Conservation (phyloP, 208 protist species). For the Leishmania amazonensis region DNA sequence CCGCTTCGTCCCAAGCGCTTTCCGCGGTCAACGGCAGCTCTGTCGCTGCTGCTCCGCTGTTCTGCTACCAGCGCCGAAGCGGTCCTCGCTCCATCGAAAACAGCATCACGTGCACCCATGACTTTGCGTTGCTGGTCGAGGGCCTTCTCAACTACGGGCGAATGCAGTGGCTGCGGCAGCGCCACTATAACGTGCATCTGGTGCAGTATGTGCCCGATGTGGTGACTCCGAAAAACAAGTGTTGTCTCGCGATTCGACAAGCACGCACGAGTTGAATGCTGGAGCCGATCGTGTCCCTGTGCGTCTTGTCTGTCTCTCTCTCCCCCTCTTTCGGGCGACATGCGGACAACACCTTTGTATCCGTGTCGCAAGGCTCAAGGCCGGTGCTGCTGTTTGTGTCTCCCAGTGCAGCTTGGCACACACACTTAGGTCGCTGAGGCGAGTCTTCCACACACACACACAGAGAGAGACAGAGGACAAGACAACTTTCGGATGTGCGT, state of each 20-base stretch:
- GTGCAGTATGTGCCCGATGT: conserved; percentile 71
- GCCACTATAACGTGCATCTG: conserved; percentile 49
- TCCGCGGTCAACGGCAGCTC: not conserved
- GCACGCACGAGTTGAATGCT: not conserved
- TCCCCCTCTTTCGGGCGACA: not conserved
- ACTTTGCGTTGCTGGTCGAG: conserved; percentile 54
- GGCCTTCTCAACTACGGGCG: conserved; percentile 69
- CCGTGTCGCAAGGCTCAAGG: not conserved
- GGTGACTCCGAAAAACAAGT: conserved; percentile 85
- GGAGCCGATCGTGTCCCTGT: not conserved
- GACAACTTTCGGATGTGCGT: not conserved
- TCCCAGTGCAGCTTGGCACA: not conserved
- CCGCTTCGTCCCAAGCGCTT: not conserved
- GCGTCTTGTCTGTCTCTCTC: not conserved
- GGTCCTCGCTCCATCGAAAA: conserved; percentile 38
- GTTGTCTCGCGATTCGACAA: conserved; percentile 44
- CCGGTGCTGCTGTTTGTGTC: not conserved
- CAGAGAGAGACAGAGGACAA: not conserved
- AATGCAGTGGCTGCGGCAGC: conserved; percentile 52
- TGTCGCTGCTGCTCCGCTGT: not conserved
- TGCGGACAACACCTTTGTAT: not conserved
- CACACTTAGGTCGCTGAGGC: not conserved
- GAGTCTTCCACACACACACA: not conserved
- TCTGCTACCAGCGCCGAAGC: conserved; percentile 20
- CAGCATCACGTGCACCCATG: conserved; percentile 55